Evolutionary conservation across 2,329 filamentous ascomycete species (phyloP).

Genomic region (Catunica adiposa): DNA sequence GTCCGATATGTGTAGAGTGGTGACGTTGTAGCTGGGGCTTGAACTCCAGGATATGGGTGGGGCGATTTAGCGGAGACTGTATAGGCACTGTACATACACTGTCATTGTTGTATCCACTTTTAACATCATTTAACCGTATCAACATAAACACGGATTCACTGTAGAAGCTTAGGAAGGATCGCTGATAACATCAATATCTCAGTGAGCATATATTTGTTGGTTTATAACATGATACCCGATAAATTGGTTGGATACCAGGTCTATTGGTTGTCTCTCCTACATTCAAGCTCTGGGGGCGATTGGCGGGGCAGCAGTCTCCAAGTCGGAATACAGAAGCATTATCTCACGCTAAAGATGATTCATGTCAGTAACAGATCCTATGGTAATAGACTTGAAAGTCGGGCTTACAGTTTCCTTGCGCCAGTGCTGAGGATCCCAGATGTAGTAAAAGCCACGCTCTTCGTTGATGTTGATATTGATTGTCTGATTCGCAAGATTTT

Average conservation of each 20-base stretch:
- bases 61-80: not conserved
- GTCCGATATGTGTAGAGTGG: not conserved
- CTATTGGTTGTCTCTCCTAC: too few relatives aligned
- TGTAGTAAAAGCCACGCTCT: slow-evolving; percentile 49
- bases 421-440: slow-evolving; percentile 48
- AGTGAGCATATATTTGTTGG: too few relatives aligned
- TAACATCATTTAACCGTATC: not conserved
- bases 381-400: not conserved
- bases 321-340: slow-evolving; percentile 43
- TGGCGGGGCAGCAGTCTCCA: slow-evolving; percentile 30
- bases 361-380: not conserved
- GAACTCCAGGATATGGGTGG: not conserved
- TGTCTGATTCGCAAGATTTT: slow-evolving; percentile 45
- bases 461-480: slow-evolving; percentile 33
- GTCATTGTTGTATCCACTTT: not conserved
- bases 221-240: too few relatives aligned
- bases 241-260: too few relatives aligned
- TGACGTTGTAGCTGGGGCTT: not conserved
- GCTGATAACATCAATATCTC: too few relatives aligned
- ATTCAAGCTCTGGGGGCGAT: not conserved
- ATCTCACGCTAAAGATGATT: slow-evolving; percentile 36
- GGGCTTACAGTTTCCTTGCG: slow-evolving; percentile 43
- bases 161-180: too few relatives aligned
- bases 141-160: not conserved
- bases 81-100: not conserved